These are phyloP conservation scores for Allomyces macrogynus DNA, from an alignment of 192 early-diverging fungal species.

Conservation along the genomic window DNA sequence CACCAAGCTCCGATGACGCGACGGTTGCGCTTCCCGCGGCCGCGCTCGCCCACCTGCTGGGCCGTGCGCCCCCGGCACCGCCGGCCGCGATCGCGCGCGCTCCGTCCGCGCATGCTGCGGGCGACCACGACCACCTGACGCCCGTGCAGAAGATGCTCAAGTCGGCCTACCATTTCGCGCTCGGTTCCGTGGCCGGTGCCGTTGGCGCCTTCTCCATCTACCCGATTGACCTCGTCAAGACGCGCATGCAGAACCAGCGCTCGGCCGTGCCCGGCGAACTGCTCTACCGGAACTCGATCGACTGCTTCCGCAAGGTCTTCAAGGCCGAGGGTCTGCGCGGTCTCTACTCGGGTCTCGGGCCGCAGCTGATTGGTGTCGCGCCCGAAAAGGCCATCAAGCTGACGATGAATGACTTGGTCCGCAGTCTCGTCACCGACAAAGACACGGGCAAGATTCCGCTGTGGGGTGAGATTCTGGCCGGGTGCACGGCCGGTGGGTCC, in stretches of 20 bases:
- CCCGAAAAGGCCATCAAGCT: constrained; percentile 98
- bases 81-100: neutral
- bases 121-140: constrained; percentile 1
- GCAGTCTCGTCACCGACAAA: constrained; percentile 40
- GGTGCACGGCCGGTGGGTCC: constrained; percentile 64
- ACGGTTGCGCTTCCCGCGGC: neutral
- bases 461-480: constrained; percentile 63
- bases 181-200: constrained; percentile 79
- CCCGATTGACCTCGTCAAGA: constrained; percentile 96
- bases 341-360: constrained; percentile 79
- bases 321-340: constrained; percentile 75
- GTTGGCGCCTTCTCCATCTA: constrained; percentile 88
- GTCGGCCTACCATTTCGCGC: constrained; percentile 48
- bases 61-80: neutral
- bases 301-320: constrained; percentile 90
- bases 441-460: constrained; percentile 54
- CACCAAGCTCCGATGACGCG: neutral
- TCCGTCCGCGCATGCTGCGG: neutral
- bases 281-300: constrained; percentile 82
- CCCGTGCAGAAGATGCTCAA: constrained; percentile 22
- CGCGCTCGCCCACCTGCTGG: neutral
- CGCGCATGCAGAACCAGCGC: constrained; percentile 95
- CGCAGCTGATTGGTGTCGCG: constrained; percentile 85
- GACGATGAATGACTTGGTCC: constrained; percentile 84
- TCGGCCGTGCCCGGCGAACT: constrained; percentile 71